Conservation (phyloP, 2,329 filamentous ascomycete genomes). For the Colletotrichum camelliae region DNA sequence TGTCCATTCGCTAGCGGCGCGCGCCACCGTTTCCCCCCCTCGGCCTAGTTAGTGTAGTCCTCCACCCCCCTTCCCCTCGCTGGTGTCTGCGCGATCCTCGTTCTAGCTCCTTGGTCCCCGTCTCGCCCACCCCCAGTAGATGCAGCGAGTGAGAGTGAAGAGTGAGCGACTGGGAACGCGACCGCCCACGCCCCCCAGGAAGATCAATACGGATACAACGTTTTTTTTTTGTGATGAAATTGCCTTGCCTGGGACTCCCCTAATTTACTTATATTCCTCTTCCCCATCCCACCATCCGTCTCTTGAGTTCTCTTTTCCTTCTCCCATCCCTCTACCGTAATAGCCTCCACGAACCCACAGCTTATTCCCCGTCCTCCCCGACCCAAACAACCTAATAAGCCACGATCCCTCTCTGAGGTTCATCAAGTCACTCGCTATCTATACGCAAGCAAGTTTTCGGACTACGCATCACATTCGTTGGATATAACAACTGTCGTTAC, state of each 20-base stretch:
- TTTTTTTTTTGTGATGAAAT: conserved; percentile 12
- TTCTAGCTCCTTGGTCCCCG: conserved; percentile 1
- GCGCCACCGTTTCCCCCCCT: conserved; percentile 17
- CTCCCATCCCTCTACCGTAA: conserved; percentile 10
- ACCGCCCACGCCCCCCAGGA: background rate
- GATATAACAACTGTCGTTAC: background rate
- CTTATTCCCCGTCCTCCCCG: conserved; percentile 2
- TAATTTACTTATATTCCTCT: conserved; percentile 17
- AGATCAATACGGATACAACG: conserved; percentile 16
- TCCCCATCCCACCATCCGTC: background rate
- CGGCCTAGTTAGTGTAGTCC: conserved; percentile 7
- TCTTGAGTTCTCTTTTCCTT: background rate
- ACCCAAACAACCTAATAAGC: background rate
- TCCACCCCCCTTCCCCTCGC: background rate
- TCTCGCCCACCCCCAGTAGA: conserved; percentile 2
- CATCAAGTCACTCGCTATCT: conserved; percentile 18
- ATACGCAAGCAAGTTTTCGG: background rate
- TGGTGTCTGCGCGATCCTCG: conserved; percentile 4
- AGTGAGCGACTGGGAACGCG: background rate
- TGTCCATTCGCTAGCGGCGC: conserved; percentile 10
- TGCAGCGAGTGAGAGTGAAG: background rate
- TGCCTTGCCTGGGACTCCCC: conserved; percentile 1
- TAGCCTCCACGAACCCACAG: conserved; percentile 18
- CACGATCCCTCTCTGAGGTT: background rate
- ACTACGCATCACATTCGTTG: conserved; percentile 12